Conservation (phyloP, 306 rosid genomes). For the Vigna trinervia region DNA sequence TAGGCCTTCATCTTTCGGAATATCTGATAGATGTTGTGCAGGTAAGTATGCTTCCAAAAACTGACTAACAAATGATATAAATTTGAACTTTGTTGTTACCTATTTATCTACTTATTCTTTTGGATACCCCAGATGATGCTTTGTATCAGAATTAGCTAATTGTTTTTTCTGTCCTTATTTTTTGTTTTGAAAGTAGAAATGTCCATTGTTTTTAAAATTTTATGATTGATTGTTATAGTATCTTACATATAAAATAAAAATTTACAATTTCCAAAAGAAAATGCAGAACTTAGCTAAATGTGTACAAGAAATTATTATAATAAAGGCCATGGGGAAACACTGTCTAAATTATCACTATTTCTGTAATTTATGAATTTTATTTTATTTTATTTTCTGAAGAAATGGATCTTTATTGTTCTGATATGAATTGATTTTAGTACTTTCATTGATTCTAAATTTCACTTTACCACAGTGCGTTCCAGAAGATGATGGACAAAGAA, state of each 20-base stretch:
- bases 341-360: not conserved
- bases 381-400: not conserved
- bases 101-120: constrained; percentile 11
- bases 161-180: not conserved
- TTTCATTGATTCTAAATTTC: constrained; percentile 27
- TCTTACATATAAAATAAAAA: not conserved
- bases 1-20: constrained; percentile 59
- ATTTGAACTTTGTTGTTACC: constrained; percentile 6
- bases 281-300: not conserved
- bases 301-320: not conserved
- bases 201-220: constrained; percentile 27
- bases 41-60: constrained; percentile 54
- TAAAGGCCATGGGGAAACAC: not conserved
- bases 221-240: constrained; percentile 13
- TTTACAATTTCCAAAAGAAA: constrained; percentile 5
- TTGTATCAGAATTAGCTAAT: constrained; percentile 13
- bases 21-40: constrained; percentile 66
- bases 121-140: constrained; percentile 4
- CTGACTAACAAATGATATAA: not conserved
- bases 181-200: not conserved
- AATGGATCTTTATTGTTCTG: not conserved
- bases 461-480: constrained; percentile 58
- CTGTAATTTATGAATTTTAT: not conserved
- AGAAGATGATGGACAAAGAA: constrained; percentile 45
- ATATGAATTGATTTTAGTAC: not conserved